A percentile compares a stretch with the other conserved stretches of the same genome.
phyloP scores from a whole-genome alignment of 495 filamentous ascomycete genomes.

The Aspergillus heteromorphus region DNA sequence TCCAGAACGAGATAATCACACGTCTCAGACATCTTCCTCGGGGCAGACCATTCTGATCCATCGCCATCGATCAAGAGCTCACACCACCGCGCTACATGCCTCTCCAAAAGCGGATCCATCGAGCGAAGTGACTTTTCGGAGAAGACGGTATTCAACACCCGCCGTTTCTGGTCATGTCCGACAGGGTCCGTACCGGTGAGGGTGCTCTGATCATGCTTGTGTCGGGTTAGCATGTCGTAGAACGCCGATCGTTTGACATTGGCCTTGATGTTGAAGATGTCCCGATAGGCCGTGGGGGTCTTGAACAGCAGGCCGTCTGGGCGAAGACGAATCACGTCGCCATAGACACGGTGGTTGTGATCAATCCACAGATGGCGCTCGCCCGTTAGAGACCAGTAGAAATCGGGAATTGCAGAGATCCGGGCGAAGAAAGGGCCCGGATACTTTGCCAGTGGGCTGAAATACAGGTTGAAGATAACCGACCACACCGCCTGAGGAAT shows the following conservation, averaged over 20 bases:
- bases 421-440: conserved; percentile 3
- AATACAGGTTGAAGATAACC: conserved; percentile 1
- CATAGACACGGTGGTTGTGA: conserved; percentile 5
- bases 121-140: conserved; percentile 1
- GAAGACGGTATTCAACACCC: conserved; percentile 3
- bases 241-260: conserved; percentile 10
- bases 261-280: conserved; percentile 8
- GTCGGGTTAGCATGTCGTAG: conserved; percentile 9
- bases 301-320: conserved; percentile 6
- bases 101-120: conserved; percentile 2
- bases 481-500: not conserved
- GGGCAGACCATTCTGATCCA: not conserved
- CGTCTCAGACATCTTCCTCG: conserved; percentile 8
- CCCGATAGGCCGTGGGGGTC: conserved; percentile 2
- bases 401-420: conserved; percentile 1
- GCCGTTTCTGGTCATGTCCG: conserved; percentile 4
- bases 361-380: conserved; percentile 6
- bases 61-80: conserved; percentile 1
- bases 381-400: conserved; percentile 3
- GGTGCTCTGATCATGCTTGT: conserved; percentile 1
- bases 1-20: conserved; percentile 10
- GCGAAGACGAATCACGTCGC: conserved; percentile 6
- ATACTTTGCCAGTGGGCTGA: conserved; percentile 7
- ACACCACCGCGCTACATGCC: conserved; percentile 5
- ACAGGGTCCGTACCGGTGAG: conserved; percentile 5